Evolutionary conservation across 352 stramenopile species (phyloP).

Genomic region (Elongisporangium undulatum): DNA sequence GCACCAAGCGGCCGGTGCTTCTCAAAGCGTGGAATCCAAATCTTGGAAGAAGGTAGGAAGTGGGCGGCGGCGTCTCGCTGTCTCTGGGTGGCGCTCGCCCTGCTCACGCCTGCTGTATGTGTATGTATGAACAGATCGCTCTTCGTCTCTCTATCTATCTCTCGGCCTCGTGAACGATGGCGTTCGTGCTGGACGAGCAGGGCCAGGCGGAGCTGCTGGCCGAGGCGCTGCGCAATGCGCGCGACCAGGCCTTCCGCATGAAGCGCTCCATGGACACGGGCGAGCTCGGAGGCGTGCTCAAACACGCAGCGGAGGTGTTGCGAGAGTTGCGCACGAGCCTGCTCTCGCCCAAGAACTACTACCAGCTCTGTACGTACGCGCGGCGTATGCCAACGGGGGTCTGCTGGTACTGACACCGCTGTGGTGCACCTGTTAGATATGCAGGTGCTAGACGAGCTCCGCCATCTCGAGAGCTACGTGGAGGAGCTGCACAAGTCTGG

Average conservation of each 20-base stretch:
- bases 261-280: slow-evolving; percentile 72
- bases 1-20: too few species aligned
- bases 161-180: not conserved
- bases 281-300: slow-evolving; percentile 75
- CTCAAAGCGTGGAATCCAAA: not conserved
- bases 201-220: slow-evolving; percentile 66
- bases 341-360: slow-evolving; percentile 99
- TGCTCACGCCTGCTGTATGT: not conserved
- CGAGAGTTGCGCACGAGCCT: slow-evolving; percentile 81
- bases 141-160: not conserved
- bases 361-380: slow-evolving; percentile 94
- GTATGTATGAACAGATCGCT: not conserved
- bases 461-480: slow-evolving; percentile 94
- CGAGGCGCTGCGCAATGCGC: slow-evolving; percentile 66
- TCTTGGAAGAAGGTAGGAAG: not conserved
- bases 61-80: not conserved
- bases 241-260: slow-evolving; percentile 83
- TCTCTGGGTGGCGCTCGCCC: not conserved
- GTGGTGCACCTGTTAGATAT: slow-evolving; percentile 42
- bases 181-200: slow-evolving; percentile 61
- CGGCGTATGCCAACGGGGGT: not conserved
- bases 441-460: slow-evolving; percentile 92
- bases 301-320: slow-evolving; percentile 79
- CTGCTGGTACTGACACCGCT: not conserved
- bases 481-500: slow-evolving; percentile 70